Percentiles rank a stretch among this genome's conserved stretches.
Evolutionary conservation across 495 filamentous ascomycete genomes (phyloP).

Genomic region (Penicillium manginii): DNA sequence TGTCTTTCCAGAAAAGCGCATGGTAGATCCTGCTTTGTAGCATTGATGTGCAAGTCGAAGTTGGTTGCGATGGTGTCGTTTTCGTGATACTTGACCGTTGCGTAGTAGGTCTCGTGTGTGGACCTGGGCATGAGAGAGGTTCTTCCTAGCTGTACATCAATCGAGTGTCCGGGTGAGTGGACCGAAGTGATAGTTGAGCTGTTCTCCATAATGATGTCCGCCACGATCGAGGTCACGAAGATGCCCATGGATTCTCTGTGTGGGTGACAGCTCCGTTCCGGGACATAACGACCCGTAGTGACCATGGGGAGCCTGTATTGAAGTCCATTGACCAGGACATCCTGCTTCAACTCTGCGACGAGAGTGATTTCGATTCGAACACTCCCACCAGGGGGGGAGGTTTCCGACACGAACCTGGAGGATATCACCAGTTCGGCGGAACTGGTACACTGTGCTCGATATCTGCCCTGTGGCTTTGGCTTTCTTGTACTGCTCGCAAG

Average conservation of each 20-base stretch:
- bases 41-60: constrained; percentile 38
- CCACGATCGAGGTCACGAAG: constrained; percentile 59
- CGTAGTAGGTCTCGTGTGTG: constrained; percentile 53
- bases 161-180: constrained; percentile 66
- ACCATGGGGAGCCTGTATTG: constrained; percentile 66
- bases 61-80: constrained; percentile 50
- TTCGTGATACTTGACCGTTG: constrained; percentile 58
- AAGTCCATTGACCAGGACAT: constrained; percentile 62
- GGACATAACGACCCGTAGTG: constrained; percentile 66
- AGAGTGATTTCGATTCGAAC: constrained; percentile 65
- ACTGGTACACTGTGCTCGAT: no score
- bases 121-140: constrained; percentile 45
- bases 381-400: constrained; percentile 53
- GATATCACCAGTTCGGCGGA: constrained; percentile 64
- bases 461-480: constrained; percentile 59
- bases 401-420: constrained; percentile 69
- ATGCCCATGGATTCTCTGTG: no score
- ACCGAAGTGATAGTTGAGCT: constrained; percentile 58
- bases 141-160: constrained; percentile 61
- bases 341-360: constrained; percentile 68
- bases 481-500: constrained; percentile 54
- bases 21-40: constrained; percentile 11
- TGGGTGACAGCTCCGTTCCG: no score
- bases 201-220: constrained; percentile 61
- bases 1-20: constrained; percentile 17